Conservation (phyloP, 2,329 filamentous ascomycete species). For the Zasmidium angulare region DNA sequence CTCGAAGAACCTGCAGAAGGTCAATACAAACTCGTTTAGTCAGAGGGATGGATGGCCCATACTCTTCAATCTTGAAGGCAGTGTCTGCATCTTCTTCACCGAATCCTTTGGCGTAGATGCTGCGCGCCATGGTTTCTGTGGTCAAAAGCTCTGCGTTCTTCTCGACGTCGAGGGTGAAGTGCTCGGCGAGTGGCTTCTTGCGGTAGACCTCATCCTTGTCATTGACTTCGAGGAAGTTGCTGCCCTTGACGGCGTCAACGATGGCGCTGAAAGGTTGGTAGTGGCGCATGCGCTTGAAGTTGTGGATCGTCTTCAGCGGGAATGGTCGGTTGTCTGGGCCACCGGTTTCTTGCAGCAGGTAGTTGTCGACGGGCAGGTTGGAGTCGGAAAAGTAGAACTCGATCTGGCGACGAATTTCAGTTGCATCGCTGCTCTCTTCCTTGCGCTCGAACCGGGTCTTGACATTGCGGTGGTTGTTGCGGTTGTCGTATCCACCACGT, state of each 20-base stretch:
- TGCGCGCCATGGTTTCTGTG: slow-evolving; percentile 68
- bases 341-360: slow-evolving; percentile 74
- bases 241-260: slow-evolving; percentile 78
- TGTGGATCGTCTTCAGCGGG: slow-evolving; percentile 72
- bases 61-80: slow-evolving; percentile 86
- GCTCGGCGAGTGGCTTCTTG: slow-evolving; percentile 64
- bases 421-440: slow-evolving; percentile 73
- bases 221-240: slow-evolving; percentile 68
- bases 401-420: slow-evolving; percentile 83
- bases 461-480: slow-evolving; percentile 19
- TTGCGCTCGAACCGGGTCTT: slow-evolving; percentile 43
- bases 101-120: slow-evolving; percentile 92
- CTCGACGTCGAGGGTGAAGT: slow-evolving; percentile 54
- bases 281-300: slow-evolving; percentile 92
- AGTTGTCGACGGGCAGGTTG: slow-evolving; percentile 86
- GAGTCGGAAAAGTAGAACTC: slow-evolving; percentile 96
- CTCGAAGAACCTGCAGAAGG: slow-evolving; percentile 65
- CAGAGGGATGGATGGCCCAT: neutral
- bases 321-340: slow-evolving; percentile 82
- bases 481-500: slow-evolving; percentile 10
- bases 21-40: neutral
- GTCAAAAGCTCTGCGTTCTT: slow-evolving; percentile 56
- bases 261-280: slow-evolving; percentile 87
- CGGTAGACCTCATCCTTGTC: slow-evolving; percentile 74
- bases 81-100: slow-evolving; percentile 78